phyloP scores from a whole-genome alignment of 75 land plant genomes.

The Pinus taeda region DNA sequence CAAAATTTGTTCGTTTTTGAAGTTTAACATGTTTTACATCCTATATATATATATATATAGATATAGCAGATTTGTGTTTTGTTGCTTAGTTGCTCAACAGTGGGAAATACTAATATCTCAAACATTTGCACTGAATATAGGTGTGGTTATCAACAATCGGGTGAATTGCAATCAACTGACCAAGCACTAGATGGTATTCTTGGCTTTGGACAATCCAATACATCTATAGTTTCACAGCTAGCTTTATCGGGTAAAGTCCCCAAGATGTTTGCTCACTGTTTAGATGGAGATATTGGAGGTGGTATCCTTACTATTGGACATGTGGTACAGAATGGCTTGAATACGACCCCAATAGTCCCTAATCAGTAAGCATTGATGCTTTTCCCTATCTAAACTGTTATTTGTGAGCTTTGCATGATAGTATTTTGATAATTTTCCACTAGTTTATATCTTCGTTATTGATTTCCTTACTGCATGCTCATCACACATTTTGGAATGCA shows the following conservation, averaged over 20 bases:
- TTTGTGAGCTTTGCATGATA: neutral
- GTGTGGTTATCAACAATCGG: constrained; percentile 57
- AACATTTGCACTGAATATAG: constrained; percentile 17
- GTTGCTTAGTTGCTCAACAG: neutral
- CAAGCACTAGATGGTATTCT: constrained; percentile 85
- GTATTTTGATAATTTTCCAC: neutral
- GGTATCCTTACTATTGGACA: constrained; percentile 85
- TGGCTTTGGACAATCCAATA: constrained; percentile 76
- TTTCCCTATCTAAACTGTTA: neutral
- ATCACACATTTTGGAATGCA: neutral
- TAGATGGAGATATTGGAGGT: constrained; percentile 67
- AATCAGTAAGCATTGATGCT: constrained; percentile 49
- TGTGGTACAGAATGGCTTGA: constrained; percentile 57
- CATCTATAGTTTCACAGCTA: constrained; percentile 73
- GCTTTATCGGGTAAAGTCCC: constrained; percentile 50
- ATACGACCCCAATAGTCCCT: constrained; percentile 65
- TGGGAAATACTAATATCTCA: neutral
- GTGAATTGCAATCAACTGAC: constrained; percentile 38
- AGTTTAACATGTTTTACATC: neutral
- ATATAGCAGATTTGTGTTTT: neutral
- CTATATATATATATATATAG: neutral
- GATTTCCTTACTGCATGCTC: neutral
- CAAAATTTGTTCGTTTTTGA: neutral
- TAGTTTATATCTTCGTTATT: neutral
- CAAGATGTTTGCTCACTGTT: constrained; percentile 80